A percentile compares a stretch with the other conserved stretches of the same genome.
Evolutionary conservation across 805 yeast genomes (phyloP).

Genomic region (Schizosaccharomyces cryophilus): DNA sequence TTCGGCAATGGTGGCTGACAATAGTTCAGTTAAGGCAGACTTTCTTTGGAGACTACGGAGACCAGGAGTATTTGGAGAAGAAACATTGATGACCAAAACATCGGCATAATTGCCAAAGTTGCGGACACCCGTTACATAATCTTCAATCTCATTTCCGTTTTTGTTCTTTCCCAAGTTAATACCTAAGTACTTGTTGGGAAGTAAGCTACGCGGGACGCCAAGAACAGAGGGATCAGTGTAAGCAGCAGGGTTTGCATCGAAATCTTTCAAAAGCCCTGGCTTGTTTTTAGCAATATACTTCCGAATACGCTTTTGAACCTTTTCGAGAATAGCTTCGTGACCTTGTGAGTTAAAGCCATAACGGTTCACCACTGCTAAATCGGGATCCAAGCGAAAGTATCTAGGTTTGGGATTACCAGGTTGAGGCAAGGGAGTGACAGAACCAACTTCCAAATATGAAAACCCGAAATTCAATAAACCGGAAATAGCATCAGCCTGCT

Average conservation of each 20-base stretch:
- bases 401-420: slow-evolving; percentile 89
- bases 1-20: slow-evolving; percentile 35
- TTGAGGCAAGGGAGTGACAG: slow-evolving; percentile 78
- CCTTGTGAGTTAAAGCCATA: slow-evolving; percentile 90
- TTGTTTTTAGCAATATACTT: slow-evolving; percentile 13
- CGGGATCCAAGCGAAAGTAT: slow-evolving; percentile 62
- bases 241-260: slow-evolving; percentile 5
- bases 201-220: slow-evolving; percentile 22
- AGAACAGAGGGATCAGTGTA: slow-evolving; percentile 6
- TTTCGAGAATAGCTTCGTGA: slow-evolving; percentile 44
- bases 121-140: slow-evolving; percentile 64
- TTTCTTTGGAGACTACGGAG: slow-evolving; percentile 67
- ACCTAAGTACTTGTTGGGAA: slow-evolving; percentile 42
- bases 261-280: slow-evolving; percentile 6
- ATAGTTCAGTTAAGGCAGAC: slow-evolving; percentile 39
- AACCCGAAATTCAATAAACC: slow-evolving; percentile 56
- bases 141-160: slow-evolving; percentile 69
- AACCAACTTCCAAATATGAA: slow-evolving; percentile 77
- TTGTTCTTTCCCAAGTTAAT: slow-evolving; percentile 84
- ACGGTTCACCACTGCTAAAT: slow-evolving; percentile 77
- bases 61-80: slow-evolving; percentile 93
- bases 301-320: slow-evolving; percentile 40
- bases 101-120: slow-evolving; percentile 68
- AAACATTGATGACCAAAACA: slow-evolving; percentile 69
- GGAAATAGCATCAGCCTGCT: slow-evolving; percentile 79